A percentile compares a stretch with the other conserved stretches of the same genome.
phyloP scores from a whole-genome alignment of 805 yeast species.

The Tetrapisispora namnaoensis region DNA sequence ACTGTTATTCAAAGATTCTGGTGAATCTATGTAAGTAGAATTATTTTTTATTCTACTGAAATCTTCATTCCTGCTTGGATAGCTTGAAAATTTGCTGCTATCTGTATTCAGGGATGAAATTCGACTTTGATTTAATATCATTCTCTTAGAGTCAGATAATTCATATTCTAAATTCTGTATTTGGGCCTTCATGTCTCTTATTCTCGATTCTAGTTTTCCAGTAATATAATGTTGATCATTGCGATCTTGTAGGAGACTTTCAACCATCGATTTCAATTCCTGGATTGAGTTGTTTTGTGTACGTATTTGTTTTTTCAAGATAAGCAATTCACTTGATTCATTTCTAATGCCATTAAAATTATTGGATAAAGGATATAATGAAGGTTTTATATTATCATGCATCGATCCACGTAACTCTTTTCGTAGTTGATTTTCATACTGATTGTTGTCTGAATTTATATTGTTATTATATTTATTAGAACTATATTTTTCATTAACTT shows the following conservation, averaged over 20 bases:
- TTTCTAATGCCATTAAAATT: background rate
- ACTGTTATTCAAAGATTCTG: background rate
- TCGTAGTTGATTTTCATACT: constrained; percentile 5
- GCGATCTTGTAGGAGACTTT: constrained; percentile 12
- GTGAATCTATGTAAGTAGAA: background rate
- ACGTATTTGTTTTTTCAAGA: constrained; percentile 12
- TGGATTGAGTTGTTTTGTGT: constrained; percentile 11
- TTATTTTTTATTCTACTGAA: background rate
- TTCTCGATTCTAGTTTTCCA: constrained; percentile 9
- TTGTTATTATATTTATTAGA: background rate
- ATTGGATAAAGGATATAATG: background rate
- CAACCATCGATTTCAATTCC: constrained; percentile 17
- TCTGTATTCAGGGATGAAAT: background rate
- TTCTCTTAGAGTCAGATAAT: background rate
- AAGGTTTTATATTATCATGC: background rate
- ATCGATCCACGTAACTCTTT: constrained; percentile 4
- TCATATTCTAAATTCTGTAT: constrained; percentile 8
- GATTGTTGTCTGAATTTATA: too few species aligned
- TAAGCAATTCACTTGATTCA: constrained; percentile 2
- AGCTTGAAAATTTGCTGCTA: background rate
- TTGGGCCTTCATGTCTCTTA: constrained; percentile 11
- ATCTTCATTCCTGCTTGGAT: background rate
- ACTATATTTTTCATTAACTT: background rate
- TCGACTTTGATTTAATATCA: background rate
- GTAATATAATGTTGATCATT: constrained; percentile 9